Evolutionary conservation across 148 eudicot genomes (phyloP).

Genomic region (Agrostemma githago): DNA sequence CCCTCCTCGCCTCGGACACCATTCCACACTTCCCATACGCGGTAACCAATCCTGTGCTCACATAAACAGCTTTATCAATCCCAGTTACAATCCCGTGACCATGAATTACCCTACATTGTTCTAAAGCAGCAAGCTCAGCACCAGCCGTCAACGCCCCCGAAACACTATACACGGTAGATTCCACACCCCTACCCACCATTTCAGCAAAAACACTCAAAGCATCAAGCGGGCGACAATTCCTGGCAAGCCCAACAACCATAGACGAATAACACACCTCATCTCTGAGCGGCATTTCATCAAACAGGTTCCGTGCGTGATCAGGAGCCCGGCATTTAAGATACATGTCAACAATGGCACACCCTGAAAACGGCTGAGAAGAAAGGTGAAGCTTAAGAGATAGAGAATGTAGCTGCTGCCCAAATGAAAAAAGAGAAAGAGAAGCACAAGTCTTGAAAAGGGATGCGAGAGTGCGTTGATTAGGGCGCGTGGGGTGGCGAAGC

Average conservation of each 20-base stretch:
- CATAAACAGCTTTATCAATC: slow-evolving; percentile 32
- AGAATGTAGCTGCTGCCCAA: slow-evolving; percentile 47
- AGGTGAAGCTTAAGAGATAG: slow-evolving; percentile 35
- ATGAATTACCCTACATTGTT: slow-evolving; percentile 62
- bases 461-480: slow-evolving; percentile 50
- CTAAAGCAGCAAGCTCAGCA: slow-evolving; percentile 48
- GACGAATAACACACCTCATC: slow-evolving; percentile 58
- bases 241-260: slow-evolving; percentile 53
- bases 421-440: slow-evolving; percentile 21
- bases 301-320: slow-evolving; percentile 46
- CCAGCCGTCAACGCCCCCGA: slow-evolving; percentile 53
- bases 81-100: slow-evolving; percentile 47
- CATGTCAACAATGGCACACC: slow-evolving; percentile 42
- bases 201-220: slow-evolving; percentile 41
- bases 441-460: slow-evolving; percentile 46
- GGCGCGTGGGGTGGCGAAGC: slow-evolving; percentile 57
- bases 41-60: slow-evolving; percentile 55
- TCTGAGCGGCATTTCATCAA: slow-evolving; percentile 48
- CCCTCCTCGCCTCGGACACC: slow-evolving; percentile 44
- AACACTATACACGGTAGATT: slow-evolving; percentile 45
- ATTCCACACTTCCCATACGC: slow-evolving; percentile 72
- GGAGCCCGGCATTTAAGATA: slow-evolving; percentile 36
- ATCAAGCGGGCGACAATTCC: slow-evolving; percentile 36
- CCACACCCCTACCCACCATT: slow-evolving; percentile 42
- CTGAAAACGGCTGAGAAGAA: slow-evolving; percentile 33